Evolutionary conservation across 73 alveolate species (phyloP).

Genomic region (Tetrahymena elliotti): DNA sequence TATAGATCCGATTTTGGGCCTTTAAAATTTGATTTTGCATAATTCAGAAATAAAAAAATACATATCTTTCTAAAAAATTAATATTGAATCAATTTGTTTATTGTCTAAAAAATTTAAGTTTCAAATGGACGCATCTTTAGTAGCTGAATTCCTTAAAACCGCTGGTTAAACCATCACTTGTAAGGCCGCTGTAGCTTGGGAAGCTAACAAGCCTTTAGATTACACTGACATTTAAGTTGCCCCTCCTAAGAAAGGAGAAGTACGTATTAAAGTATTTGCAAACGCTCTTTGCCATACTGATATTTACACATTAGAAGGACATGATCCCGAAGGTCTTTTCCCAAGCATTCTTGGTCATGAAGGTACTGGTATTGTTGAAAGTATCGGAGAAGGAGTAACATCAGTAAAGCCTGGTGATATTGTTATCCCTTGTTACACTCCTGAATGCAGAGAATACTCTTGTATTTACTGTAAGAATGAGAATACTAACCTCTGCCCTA

Average conservation of each 20-base stretch:
- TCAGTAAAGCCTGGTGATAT: constrained; percentile 76
- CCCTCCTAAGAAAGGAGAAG: constrained; percentile 71
- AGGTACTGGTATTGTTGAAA: constrained; percentile 79
- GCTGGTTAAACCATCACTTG: constrained; percentile 48
- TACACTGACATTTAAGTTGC: constrained; percentile 60
- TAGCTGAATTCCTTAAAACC: constrained; percentile 11
- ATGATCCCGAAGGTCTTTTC: constrained; percentile 81
- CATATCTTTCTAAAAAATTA: neutral
- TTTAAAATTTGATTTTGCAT: neutral
- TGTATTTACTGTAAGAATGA: constrained; percentile 56
- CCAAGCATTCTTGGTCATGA: constrained; percentile 82
- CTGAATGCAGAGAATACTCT: constrained; percentile 56
- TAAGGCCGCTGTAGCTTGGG: constrained; percentile 75
- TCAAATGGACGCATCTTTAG: neutral
- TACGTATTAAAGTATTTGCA: constrained; percentile 54
- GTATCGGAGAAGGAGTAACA: constrained; percentile 87
- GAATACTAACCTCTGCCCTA: constrained; percentile 59
- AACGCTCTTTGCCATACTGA: constrained; percentile 86
- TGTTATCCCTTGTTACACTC: constrained; percentile 78
- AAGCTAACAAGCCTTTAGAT: constrained; percentile 58
- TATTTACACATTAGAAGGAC: constrained; percentile 63
- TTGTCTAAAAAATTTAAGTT: neutral
- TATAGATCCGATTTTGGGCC: neutral
- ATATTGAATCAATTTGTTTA: neutral
- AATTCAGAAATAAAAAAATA: neutral